Conservation (phyloP, 768 basidiomycete genomes). For the Fomitopsis serialis region DNA sequence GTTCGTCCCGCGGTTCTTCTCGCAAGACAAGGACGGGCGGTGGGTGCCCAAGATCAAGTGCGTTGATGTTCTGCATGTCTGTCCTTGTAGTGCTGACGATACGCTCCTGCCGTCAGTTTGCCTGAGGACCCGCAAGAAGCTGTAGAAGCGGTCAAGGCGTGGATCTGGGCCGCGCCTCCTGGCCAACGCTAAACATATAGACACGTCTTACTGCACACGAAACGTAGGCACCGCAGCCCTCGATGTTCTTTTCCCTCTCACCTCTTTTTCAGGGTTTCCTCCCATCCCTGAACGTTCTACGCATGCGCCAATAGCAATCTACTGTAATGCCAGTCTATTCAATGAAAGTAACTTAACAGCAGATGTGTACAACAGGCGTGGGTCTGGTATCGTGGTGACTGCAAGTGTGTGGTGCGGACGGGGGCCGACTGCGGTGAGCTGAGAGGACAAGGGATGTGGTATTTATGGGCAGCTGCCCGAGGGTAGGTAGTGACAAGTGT, state of each 20-base stretch:
- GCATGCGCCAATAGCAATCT: background rate
- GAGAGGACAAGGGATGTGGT: background rate
- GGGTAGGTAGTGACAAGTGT: constrained; percentile 1
- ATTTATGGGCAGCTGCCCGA: constrained; percentile 1
- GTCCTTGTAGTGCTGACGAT: constrained; percentile 4
- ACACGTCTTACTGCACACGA: background rate
- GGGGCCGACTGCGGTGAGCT: background rate
- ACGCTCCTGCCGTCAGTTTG: constrained; percentile 39
- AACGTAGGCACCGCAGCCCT: too few species aligned
- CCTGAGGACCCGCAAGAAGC: constrained; percentile 68
- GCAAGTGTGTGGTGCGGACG: background rate
- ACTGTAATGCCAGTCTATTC: constrained; percentile 6
- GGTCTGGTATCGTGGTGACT: constrained; percentile 1
- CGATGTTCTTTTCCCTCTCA: too few species aligned
- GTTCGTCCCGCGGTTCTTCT: constrained; percentile 80
- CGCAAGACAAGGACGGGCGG: constrained; percentile 57
- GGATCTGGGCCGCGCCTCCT: constrained; percentile 58
- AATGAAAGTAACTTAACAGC: constrained; percentile 1
- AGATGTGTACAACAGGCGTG: background rate
- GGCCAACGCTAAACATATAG: constrained; percentile 2
- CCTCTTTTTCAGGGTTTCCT: too few species aligned
- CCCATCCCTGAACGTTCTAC: background rate
- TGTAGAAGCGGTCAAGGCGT: constrained; percentile 59
- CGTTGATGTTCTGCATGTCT: constrained; percentile 22
- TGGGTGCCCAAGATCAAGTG: constrained; percentile 81